Conservation (phyloP, 148 eudicot genomes). For the Chenopodium album region DNA sequence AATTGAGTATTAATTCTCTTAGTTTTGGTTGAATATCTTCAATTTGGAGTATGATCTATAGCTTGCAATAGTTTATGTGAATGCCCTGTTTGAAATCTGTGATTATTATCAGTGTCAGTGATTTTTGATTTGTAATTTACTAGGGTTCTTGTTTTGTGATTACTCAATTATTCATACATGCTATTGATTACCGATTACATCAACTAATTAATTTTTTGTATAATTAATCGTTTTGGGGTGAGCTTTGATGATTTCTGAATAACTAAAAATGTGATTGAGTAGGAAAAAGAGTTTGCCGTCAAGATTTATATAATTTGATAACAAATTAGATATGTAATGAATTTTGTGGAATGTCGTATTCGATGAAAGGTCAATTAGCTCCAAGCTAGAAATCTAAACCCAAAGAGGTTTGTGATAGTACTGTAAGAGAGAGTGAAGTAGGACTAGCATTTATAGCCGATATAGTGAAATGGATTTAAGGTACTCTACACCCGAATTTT, state of each 20-base stretch:
- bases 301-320: too few relatives aligned
- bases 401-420: not conserved
- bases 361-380: not conserved
- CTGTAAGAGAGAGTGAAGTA: not conserved
- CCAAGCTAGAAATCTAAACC: not conserved
- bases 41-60: not conserved
- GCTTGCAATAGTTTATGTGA: not conserved
- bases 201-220: too few relatives aligned
- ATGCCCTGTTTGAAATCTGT: not conserved
- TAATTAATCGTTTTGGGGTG: too few relatives aligned
- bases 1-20: not conserved
- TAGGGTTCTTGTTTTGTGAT: not conserved
- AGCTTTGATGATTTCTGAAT: too few relatives aligned
- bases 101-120: not conserved
- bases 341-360: not conserved
- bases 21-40: not conserved
- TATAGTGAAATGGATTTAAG: not conserved
- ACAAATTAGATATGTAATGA: too few relatives aligned
- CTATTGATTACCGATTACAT: too few relatives aligned
- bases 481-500: too few relatives aligned
- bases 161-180: not conserved
- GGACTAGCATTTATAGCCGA: not conserved
- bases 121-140: not conserved
- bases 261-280: too few relatives aligned
- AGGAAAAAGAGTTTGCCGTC: too few relatives aligned